These are phyloP conservation scores for Quercus wislizeni DNA, from an alignment of 306 rosid genomes.

Conservation along the genomic window DNA sequence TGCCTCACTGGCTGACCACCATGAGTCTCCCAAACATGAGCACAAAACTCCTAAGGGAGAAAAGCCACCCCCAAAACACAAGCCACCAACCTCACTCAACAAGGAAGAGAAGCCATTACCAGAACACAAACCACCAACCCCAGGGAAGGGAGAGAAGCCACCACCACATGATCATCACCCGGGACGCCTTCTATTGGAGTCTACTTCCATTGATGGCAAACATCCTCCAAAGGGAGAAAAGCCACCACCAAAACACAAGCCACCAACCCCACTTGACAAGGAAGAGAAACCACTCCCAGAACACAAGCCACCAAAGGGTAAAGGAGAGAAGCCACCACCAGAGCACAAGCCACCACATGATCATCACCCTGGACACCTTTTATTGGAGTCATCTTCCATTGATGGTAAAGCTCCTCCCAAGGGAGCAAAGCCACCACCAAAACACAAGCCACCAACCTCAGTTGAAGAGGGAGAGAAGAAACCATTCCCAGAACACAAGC, in stretches of 20 bases:
- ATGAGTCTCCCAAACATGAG: background rate
- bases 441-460: too few species aligned
- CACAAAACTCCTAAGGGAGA: background rate
- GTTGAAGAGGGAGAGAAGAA: too few species aligned
- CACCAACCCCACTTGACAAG: background rate
- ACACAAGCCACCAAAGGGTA: background rate
- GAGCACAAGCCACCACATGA: background rate
- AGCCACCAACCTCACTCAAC: background rate
- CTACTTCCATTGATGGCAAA: too few species aligned
- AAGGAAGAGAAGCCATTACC: background rate
- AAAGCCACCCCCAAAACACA: constrained; percentile 11
- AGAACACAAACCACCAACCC: background rate
- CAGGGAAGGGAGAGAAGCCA: background rate
- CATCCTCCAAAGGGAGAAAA: background rate
- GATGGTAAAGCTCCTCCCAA: too few species aligned
- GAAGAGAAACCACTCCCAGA: too few species aligned
- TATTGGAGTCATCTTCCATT: too few species aligned
- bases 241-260: constrained; percentile 8
- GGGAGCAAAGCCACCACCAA: too few species aligned
- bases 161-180: background rate
- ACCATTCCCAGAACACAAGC: too few species aligned
- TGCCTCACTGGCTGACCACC: background rate
- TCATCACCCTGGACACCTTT: background rate
- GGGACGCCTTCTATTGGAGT: too few species aligned
- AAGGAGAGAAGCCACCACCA: constrained; percentile 11